A percentile compares a stretch with the other conserved stretches of the same genome.
Evolutionary conservation across 139 green algal species (phyloP).

Genomic region (Chlamydomonas sp.): DNA sequence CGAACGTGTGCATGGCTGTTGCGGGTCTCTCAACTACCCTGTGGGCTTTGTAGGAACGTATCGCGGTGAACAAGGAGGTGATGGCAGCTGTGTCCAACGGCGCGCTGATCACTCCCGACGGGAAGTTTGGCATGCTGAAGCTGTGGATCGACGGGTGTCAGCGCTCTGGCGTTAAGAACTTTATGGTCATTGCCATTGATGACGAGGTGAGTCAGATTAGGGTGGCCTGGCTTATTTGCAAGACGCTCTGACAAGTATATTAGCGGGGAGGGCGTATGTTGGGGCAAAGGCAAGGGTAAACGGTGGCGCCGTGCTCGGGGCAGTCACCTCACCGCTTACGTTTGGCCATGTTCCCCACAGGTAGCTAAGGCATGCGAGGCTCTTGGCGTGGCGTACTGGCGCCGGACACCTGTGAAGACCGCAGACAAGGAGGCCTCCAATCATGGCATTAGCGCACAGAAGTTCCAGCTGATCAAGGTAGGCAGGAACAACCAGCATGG

Average conservation of each 20-base stretch:
- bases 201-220: constrained; percentile 35
- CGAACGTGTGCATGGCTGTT: neutral
- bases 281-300: neutral
- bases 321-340: neutral
- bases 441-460: constrained; percentile 81
- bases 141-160: constrained; percentile 72
- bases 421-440: constrained; percentile 61
- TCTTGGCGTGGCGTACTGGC: constrained; percentile 56
- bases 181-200: constrained; percentile 83
- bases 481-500: neutral
- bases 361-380: constrained; percentile 45
- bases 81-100: constrained; percentile 56
- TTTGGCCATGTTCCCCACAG: neutral
- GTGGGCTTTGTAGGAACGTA: constrained; percentile 4
- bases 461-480: constrained; percentile 79
- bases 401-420: constrained; percentile 43
- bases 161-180: constrained; percentile 71
- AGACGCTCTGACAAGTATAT: neutral
- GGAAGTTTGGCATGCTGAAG: constrained; percentile 61
- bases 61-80: constrained; percentile 53
- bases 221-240: neutral
- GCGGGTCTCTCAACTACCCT: too few species aligned
- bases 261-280: neutral
- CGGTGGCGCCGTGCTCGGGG: neutral
- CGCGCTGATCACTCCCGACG: constrained; percentile 50